Conservation (phyloP, 306 rosid genomes). For the Crataegus laevigata region DNA sequence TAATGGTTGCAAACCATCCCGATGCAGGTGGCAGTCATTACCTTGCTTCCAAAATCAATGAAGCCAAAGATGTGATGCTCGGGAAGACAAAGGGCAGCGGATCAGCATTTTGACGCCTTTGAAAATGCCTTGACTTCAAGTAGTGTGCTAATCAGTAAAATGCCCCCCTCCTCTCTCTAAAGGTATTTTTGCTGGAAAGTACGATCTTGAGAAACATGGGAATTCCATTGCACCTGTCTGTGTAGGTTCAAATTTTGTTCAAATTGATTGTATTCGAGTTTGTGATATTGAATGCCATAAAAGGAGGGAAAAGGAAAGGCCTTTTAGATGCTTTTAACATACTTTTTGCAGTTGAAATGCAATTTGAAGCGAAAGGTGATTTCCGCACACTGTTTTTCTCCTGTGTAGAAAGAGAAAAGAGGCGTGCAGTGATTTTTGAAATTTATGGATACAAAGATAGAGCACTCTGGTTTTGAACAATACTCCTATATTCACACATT, state of each 20-base stretch:
- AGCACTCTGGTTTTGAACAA: no score
- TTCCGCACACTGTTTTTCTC: not conserved
- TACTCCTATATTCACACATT: no score
- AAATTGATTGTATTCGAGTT: not conserved
- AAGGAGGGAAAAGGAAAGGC: not conserved
- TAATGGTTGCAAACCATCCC: slow-evolving; percentile 81
- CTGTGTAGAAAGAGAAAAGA: not conserved
- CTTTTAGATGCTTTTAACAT: not conserved
- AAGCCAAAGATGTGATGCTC: slow-evolving; percentile 67
- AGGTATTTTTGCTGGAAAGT: not conserved
- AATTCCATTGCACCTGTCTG: not conserved
- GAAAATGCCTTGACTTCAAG: not conserved
- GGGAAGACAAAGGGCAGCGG: slow-evolving; percentile 50
- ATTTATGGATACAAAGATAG: not conserved
- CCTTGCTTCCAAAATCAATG: slow-evolving; percentile 73
- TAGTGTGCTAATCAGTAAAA: not conserved
- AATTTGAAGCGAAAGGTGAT: not conserved
- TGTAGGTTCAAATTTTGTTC: slow-evolving; percentile 6
- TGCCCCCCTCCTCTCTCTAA: not conserved
- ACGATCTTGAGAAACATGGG: not conserved
- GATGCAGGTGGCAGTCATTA: slow-evolving; percentile 79
- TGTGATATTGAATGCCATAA: not conserved
- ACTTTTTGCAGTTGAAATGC: not conserved
- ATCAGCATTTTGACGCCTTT: slow-evolving; percentile 41
- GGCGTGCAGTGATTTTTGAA: not conserved